phyloP scores from a whole-genome alignment of 345 rosid genomes.

The Durio zibethinus region DNA sequence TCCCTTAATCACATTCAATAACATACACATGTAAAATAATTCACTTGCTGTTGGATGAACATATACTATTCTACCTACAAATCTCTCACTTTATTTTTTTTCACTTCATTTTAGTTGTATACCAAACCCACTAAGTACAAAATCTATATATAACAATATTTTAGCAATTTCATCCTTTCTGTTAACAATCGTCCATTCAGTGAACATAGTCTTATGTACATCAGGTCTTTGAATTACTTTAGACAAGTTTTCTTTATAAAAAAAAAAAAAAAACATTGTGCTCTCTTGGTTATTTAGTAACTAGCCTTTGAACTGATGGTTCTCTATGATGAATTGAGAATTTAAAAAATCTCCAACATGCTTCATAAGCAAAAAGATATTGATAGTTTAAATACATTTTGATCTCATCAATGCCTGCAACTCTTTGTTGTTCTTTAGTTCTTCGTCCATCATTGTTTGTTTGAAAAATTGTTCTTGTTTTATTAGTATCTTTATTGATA shows the following conservation, averaged over 20 bases:
- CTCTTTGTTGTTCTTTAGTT: neutral
- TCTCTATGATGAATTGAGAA: too few species aligned
- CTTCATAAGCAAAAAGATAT: neutral
- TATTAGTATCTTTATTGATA: neutral
- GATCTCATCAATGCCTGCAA: too few species aligned
- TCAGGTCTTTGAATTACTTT: neutral
- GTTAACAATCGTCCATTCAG: neutral
- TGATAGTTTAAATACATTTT: neutral
- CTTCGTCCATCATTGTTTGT: neutral
- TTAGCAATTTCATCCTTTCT: neutral
- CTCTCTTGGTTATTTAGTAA: neutral
- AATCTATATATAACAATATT: neutral
- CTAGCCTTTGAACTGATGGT: too few species aligned
- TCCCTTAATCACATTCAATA: neutral
- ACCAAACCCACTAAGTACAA: neutral
- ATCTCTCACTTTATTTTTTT: neutral
- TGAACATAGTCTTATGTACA: neutral
- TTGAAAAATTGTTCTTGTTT: neutral
- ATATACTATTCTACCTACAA: neutral
- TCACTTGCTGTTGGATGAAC: neutral
- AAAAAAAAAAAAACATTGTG: neutral
- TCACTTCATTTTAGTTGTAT: neutral
- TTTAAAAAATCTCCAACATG: neutral
- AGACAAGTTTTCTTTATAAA: neutral
- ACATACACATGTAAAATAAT: neutral